Evolutionary conservation across 2,329 filamentous ascomycete genomes (phyloP).

Genomic region (Dothistroma septosporum): DNA sequence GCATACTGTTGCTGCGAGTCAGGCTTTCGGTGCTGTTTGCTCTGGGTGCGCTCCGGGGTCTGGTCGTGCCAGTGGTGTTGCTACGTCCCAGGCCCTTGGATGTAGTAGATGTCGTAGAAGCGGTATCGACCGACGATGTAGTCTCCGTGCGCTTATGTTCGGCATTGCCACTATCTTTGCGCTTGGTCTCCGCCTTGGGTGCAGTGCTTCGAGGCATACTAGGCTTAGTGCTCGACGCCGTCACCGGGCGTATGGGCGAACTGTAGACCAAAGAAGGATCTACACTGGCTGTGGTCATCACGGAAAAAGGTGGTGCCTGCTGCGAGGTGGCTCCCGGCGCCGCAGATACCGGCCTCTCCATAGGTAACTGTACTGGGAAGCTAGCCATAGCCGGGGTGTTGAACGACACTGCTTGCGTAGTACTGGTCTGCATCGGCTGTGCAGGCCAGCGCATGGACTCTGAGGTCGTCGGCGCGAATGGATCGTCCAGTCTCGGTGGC

Average conservation of each 20-base stretch:
- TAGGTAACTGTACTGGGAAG: constrained; percentile 27
- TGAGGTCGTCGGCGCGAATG: constrained; percentile 26
- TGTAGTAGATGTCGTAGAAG: constrained; percentile 30
- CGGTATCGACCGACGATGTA: constrained; percentile 37
- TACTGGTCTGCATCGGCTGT: constrained; percentile 9
- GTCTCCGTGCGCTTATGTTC: constrained; percentile 41
- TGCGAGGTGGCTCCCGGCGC: constrained; percentile 21
- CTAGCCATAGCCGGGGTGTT: constrained; percentile 32
- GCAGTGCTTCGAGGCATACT: constrained; percentile 2
- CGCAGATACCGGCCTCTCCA: constrained; percentile 27
- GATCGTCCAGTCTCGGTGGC: constrained; percentile 28
- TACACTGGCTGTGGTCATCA: constrained; percentile 38
- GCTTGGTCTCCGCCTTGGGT: constrained; percentile 14
- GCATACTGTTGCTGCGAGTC: constrained; percentile 27
- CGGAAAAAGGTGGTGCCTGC: constrained; percentile 8
- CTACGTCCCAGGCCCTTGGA: constrained; percentile 39
- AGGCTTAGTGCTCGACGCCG: constrained; percentile 21
- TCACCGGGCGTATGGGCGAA: constrained; percentile 29
- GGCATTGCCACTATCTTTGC: constrained; percentile 31
- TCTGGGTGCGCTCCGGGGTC: constrained; percentile 24
- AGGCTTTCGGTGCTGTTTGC: constrained; percentile 27
- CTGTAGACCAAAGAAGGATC: constrained; percentile 46
- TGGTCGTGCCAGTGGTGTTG: constrained; percentile 42
- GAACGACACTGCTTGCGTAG: constrained; percentile 23
- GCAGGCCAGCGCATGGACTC: constrained; percentile 19